phyloP scores from a whole-genome alignment of 2,329 filamentous ascomycete genomes.

The Colletotrichum brevisporum region DNA sequence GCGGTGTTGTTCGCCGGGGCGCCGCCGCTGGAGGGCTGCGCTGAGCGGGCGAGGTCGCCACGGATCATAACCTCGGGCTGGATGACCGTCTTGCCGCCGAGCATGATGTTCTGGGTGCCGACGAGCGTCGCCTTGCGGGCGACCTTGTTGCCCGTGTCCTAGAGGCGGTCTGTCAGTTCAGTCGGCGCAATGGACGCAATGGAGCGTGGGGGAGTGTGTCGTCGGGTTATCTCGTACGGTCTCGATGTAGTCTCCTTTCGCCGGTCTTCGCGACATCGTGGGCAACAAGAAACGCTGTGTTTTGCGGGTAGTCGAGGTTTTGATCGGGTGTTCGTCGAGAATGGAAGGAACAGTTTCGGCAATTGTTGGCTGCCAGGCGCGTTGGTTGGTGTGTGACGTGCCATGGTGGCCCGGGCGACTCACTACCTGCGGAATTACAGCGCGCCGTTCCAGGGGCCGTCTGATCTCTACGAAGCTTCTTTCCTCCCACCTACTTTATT shows the following conservation, averaged over 20 bases:
- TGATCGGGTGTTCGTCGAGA: not conserved
- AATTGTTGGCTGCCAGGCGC: not conserved
- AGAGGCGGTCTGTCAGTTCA: slow-evolving; percentile 2
- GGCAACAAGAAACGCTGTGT: not conserved
- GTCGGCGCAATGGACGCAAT: too few species aligned
- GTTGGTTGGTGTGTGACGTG: slow-evolving; percentile 24
- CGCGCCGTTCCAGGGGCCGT: not conserved
- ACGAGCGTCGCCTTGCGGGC: slow-evolving; percentile 92
- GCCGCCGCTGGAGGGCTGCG: slow-evolving; percentile 57
- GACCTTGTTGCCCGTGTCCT: slow-evolving; percentile 99
- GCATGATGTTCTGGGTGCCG: slow-evolving; percentile 97
- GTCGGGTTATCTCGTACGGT: slow-evolving; percentile 73
- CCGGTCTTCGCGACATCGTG: slow-evolving; percentile 80
- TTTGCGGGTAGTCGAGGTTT: not conserved
- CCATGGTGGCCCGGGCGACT: slow-evolving; percentile 7
- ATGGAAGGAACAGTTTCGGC: not conserved
- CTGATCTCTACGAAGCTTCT: not conserved
- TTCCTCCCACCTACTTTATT: not conserved
- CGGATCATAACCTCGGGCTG: slow-evolving; percentile 95
- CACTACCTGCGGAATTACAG: slow-evolving; percentile 5
- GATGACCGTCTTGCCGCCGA: slow-evolving; percentile 95
- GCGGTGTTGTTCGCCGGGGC: slow-evolving; percentile 71
- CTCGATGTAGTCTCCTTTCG: slow-evolving; percentile 96
- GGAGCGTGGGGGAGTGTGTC: too few species aligned
- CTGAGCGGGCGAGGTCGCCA: slow-evolving; percentile 82